Percentiles rank a stretch among this genome's conserved stretches.
phyloP scores from a whole-genome alignment of 345 rosid genomes.

The Jatropha curcas region DNA sequence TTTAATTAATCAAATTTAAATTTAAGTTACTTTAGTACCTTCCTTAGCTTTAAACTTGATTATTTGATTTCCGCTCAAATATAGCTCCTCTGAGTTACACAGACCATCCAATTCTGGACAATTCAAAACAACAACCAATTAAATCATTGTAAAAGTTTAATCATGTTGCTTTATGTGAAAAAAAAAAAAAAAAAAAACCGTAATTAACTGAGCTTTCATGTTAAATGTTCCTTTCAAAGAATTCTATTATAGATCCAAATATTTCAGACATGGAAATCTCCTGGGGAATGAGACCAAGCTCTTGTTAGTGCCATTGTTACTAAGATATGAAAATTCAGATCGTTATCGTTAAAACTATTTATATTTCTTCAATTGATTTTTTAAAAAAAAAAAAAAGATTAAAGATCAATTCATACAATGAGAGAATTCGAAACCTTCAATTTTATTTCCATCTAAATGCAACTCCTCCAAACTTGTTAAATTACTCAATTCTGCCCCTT shows the following conservation, averaged over 20 bases:
- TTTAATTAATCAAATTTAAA: not conserved
- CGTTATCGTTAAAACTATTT: not conserved
- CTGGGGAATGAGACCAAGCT: not conserved
- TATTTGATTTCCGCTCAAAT: slow-evolving; percentile 4
- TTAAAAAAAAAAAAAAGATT: not conserved
- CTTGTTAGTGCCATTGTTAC: not conserved
- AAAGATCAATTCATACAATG: not conserved
- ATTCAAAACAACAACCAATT: not conserved
- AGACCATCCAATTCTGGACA: not conserved
- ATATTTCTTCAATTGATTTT: no score
- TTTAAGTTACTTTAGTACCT: slow-evolving; percentile 17
- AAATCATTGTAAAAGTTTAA: not conserved
- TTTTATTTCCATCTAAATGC: not conserved
- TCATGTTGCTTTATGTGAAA: not conserved
- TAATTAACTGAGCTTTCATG: not conserved
- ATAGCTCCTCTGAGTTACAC: slow-evolving; percentile 5
- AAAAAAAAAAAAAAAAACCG: not conserved
- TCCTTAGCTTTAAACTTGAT: not conserved
- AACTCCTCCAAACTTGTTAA: slow-evolving; percentile 4
- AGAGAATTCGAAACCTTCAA: not conserved
- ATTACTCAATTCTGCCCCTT: not conserved
- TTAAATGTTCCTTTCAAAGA: not conserved
- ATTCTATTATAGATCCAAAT: not conserved
- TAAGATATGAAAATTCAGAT: not conserved
- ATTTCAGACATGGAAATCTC: not conserved